Evolutionary conservation across 2,329 filamentous ascomycete species (phyloP).

Genomic region (Apiospora phragmitis): DNA sequence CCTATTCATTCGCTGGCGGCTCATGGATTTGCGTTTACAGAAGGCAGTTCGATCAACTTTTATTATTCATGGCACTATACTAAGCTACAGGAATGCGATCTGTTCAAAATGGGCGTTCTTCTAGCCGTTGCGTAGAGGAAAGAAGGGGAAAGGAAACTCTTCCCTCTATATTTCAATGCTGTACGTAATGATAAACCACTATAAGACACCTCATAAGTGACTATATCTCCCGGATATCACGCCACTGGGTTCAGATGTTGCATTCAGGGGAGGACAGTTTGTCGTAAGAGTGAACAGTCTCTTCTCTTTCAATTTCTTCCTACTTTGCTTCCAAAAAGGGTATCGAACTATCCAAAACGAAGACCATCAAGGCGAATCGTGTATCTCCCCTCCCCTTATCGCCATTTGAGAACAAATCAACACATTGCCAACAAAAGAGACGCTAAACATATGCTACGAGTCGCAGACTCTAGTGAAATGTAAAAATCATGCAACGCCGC

Average conservation of each 20-base stretch:
- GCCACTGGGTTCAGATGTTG: background rate
- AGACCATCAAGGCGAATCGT: constrained; percentile 22
- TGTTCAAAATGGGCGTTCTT: background rate
- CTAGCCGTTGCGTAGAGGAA: too few relatives aligned
- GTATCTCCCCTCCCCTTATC: background rate
- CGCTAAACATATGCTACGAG: constrained; percentile 13
- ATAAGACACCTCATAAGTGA: background rate
- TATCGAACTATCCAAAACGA: constrained; percentile 15
- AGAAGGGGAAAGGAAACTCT: background rate
- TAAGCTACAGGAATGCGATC: background rate
- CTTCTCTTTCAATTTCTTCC: constrained; percentile 5
- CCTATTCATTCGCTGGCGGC: constrained; percentile 23
- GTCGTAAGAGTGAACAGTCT: background rate
- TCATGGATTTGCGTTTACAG: constrained; percentile 13
- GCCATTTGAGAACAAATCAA: constrained; percentile 14
- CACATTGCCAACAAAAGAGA: constrained; percentile 2
- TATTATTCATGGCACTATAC: constrained; percentile 11
- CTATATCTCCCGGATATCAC: too few relatives aligned
- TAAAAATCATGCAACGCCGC: background rate
- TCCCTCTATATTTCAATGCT: background rate
- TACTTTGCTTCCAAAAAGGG: constrained; percentile 6
- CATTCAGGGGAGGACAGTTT: background rate
- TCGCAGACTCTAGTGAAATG: constrained; percentile 20
- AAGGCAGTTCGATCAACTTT: constrained; percentile 13
- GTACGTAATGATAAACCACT: background rate